A percentile compares a stretch with the other conserved stretches of the same genome.
phyloP scores from a whole-genome alignment of 345 rosid species.

The Gossypium sturtianum region DNA sequence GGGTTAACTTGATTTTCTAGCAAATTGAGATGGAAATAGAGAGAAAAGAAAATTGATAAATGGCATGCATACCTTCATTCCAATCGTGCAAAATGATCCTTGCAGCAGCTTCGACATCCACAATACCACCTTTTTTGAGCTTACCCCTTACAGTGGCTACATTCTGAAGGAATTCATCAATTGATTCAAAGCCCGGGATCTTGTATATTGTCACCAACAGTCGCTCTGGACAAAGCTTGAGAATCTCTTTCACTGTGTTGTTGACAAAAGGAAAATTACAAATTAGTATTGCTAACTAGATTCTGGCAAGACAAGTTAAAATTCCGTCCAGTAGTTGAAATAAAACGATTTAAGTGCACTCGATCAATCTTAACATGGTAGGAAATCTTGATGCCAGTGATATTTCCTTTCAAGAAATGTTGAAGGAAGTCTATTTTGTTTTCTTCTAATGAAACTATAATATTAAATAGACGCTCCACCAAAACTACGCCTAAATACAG shows the following conservation, averaged over 20 bases:
- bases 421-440: background rate
- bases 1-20: background rate
- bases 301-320: background rate
- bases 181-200: conserved; percentile 62
- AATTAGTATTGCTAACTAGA: conserved; percentile 1
- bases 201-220: conserved; percentile 73
- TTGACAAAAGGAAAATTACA: conserved; percentile 12
- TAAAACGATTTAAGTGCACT: background rate
- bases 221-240: conserved; percentile 64
- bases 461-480: background rate
- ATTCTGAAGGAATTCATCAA: conserved; percentile 84
- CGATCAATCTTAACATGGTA: background rate
- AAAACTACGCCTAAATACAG: background rate
- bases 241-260: conserved; percentile 76
- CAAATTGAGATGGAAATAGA: background rate
- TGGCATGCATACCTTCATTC: conserved; percentile 13
- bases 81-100: conserved; percentile 52
- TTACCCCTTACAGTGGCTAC: conserved; percentile 85
- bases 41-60: no score
- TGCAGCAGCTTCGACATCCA: conserved; percentile 83
- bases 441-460: background rate
- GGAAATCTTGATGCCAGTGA: background rate
- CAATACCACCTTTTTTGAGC: conserved; percentile 93
- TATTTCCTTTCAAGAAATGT: background rate
- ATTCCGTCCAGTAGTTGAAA: background rate